Evolutionary conservation across 495 filamentous ascomycete species (phyloP).

Genomic region (Tricharina praecox): DNA sequence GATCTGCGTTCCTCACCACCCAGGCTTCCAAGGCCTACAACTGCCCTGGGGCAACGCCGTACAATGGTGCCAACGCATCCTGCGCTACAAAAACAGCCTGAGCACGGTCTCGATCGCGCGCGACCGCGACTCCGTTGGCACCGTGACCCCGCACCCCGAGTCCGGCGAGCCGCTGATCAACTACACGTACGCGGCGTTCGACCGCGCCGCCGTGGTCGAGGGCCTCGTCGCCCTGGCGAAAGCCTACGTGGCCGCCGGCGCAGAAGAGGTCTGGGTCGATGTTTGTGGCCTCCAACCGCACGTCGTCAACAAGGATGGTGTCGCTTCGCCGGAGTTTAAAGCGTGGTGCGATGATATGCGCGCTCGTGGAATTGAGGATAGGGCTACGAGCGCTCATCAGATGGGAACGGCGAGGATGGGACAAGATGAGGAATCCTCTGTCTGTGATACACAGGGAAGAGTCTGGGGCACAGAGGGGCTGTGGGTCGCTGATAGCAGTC

Average conservation of each 20-base stretch:
- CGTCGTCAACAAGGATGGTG: background rate
- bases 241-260: conserved; percentile 59
- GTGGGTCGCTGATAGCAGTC: conserved; percentile 71
- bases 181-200: conserved; percentile 21
- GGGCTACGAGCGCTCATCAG: conserved; percentile 49
- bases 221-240: conserved; percentile 57
- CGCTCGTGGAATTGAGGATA: conserved; percentile 2
- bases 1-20: conserved; percentile 47
- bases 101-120: conserved; percentile 53
- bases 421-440: conserved; percentile 25
- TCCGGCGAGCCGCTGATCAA: background rate
- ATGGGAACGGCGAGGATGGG: conserved; percentile 87
- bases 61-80: conserved; percentile 45
- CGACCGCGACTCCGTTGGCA: conserved; percentile 54
- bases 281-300: background rate
- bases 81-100: conserved; percentile 40
- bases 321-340: background rate
- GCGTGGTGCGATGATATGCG: background rate
- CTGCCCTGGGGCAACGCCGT: conserved; percentile 6
- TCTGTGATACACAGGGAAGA: conserved; percentile 55
- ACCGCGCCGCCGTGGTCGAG: conserved; percentile 49
- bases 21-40: conserved; percentile 1
- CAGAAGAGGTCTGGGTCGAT: conserved; percentile 45
- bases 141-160: conserved; percentile 42
- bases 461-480: conserved; percentile 62